phyloP scores from a whole-genome alignment of 2,329 filamentous ascomycete species.

The Alternaria burnsii region DNA sequence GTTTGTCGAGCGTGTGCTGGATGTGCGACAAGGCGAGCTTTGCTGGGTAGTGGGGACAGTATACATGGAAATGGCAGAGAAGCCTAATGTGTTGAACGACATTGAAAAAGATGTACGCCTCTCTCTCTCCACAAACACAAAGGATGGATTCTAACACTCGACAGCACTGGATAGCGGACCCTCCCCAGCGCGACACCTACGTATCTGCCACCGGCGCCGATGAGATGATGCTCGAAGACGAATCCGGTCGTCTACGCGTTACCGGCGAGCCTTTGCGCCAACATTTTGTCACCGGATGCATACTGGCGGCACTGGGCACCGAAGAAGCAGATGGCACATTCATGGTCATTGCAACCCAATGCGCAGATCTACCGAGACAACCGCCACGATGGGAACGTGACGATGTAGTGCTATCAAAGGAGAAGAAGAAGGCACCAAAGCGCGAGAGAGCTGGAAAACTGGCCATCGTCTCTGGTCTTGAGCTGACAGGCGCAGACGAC shows the following conservation, averaged over 20 bases:
- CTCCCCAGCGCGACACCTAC: slow-evolving; percentile 80
- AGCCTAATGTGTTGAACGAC: slow-evolving; percentile 95
- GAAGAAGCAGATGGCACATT: slow-evolving; percentile 93
- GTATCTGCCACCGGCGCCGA: slow-evolving; percentile 69
- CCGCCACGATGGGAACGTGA: slow-evolving; percentile 79
- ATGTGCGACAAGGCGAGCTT: slow-evolving; percentile 92
- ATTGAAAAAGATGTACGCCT: slow-evolving; percentile 81
- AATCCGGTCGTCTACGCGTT: slow-evolving; percentile 86
- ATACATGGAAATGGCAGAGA: slow-evolving; percentile 96
- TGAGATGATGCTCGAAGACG: slow-evolving; percentile 88
- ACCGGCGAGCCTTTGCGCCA: slow-evolving; percentile 74
- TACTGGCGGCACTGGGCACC: slow-evolving; percentile 92
- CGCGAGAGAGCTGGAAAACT: slow-evolving; percentile 70
- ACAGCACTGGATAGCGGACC: slow-evolving; percentile 88
- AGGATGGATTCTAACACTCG: slow-evolving; percentile 12
- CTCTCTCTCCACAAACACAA: background rate
- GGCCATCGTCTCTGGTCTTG: slow-evolving; percentile 87
- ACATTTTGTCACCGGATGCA: slow-evolving; percentile 87
- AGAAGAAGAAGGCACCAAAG: slow-evolving; percentile 50
- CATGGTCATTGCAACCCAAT: slow-evolving; percentile 87
- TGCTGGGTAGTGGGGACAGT: slow-evolving; percentile 96
- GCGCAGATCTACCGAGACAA: slow-evolving; percentile 86
- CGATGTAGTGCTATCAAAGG: slow-evolving; percentile 53
- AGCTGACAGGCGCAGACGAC: slow-evolving; percentile 78
- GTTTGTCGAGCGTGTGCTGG: slow-evolving; percentile 85